phyloP scores from a whole-genome alignment of 2,329 filamentous ascomycete species.

The Daldinia sp. region DNA sequence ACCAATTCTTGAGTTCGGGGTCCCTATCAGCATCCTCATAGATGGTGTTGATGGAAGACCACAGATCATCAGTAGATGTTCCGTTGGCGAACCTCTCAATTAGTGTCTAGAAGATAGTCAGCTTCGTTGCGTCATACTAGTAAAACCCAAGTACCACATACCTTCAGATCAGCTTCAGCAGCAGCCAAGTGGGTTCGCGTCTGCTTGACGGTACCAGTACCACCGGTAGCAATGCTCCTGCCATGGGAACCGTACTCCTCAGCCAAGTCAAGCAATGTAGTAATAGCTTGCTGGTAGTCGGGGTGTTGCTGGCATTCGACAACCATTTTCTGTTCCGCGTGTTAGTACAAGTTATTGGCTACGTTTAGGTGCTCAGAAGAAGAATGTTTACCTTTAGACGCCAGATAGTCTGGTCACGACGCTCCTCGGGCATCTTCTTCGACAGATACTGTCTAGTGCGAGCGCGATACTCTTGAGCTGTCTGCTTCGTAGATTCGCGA shows the following conservation, averaged over 20 bases:
- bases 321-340: conserved; percentile 81
- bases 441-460: conserved; percentile 78
- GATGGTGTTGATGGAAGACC: conserved; percentile 84
- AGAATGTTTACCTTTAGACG: conserved; percentile 72
- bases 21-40: conserved; percentile 90
- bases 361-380: conserved; percentile 4
- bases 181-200: conserved; percentile 74
- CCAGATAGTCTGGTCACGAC: conserved; percentile 91
- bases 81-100: conserved; percentile 97
- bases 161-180: conserved; percentile 84
- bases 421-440: conserved; percentile 90
- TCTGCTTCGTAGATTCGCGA: conserved; percentile 60
- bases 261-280: conserved; percentile 84
- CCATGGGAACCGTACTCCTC: conserved; percentile 86
- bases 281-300: conserved; percentile 92
- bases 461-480: conserved; percentile 55
- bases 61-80: conserved; percentile 88
- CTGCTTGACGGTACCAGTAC: conserved; percentile 77
- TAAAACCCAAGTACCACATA: conserved; percentile 49
- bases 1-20: conserved; percentile 89
- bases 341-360: conserved; percentile 50
- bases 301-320: conserved; percentile 95
- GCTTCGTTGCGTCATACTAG: conserved; percentile 43
- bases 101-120: conserved; percentile 72
- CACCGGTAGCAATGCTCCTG: conserved; percentile 72